Conservation (phyloP, 2,329 filamentous ascomycete genomes). For the Trichoderma breve region DNA sequence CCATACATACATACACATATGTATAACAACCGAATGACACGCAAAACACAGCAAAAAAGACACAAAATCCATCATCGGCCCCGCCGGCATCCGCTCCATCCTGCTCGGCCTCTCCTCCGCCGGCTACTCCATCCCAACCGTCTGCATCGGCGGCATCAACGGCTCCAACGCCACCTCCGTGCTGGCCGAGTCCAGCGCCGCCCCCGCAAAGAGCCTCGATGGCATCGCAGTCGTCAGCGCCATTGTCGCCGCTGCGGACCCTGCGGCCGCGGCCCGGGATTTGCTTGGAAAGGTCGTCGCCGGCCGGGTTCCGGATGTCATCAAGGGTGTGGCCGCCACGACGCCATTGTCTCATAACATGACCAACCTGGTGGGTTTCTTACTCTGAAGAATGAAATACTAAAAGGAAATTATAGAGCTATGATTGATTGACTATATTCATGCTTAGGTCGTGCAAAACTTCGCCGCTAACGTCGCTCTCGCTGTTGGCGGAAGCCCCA, state of each 20-base stretch:
- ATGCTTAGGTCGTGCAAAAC: slow-evolving; percentile 74
- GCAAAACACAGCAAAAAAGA: slow-evolving; percentile 75
- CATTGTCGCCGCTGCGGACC: slow-evolving; percentile 71
- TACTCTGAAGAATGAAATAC: neutral
- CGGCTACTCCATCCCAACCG: slow-evolving; percentile 55
- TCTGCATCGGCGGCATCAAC: slow-evolving; percentile 90
- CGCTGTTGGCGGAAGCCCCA: slow-evolving; percentile 80
- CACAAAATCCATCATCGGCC: slow-evolving; percentile 65
- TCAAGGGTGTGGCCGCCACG: slow-evolving; percentile 58
- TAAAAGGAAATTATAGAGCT: too few species aligned
- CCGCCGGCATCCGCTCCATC: slow-evolving; percentile 53
- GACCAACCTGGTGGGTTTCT: slow-evolving; percentile 72
- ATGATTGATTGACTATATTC: neutral
- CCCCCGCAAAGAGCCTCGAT: slow-evolving; percentile 60
- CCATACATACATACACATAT: neutral
- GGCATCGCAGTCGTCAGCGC: slow-evolving; percentile 89
- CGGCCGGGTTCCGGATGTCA: slow-evolving; percentile 49
- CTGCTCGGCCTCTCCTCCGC: slow-evolving; percentile 54
- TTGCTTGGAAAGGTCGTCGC: slow-evolving; percentile 50
- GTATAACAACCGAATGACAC: neutral
- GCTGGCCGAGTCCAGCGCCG: slow-evolving; percentile 61
- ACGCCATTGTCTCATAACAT: slow-evolving; percentile 90
- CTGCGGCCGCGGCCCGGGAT: slow-evolving; percentile 58
- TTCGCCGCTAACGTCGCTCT: slow-evolving; percentile 90
- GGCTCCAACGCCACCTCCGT: slow-evolving; percentile 71